Base-by-base conservation (phyloP, 768 basidiomycete species). In the Pleurotus cornucopiae region DNA sequence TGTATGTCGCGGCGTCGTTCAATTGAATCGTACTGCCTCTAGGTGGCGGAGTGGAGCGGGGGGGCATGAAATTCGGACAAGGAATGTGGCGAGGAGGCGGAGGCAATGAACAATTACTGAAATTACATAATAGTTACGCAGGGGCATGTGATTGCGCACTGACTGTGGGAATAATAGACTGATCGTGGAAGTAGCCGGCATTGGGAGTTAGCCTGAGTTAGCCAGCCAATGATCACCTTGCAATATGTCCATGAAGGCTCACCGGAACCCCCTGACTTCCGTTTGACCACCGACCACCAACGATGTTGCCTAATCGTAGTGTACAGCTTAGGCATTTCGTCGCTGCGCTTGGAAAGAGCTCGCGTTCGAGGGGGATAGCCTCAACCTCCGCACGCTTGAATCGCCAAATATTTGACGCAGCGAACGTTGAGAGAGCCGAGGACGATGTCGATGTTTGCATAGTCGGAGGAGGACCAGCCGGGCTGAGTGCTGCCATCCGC, bases 371-470 rank as follows among this genome's bases (percentile, higher is more conserved):
- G 67, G 47, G 72, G 63, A 39, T 70, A 70, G 45, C 71, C 69
- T 49, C 71, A 68, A 46, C 74, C 71, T 26, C 58, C 49, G 43
- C 37, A 38, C 47, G 54, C 26, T 14, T 46, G 12, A 45, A 40
- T 9, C 54, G 58, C 16, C 56, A 63, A 26, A 26, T 38, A 9
- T 78, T 76, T 67, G 79, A 89, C 64, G 81, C 86, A 0, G 69
- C 70, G 13, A 71, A 68, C n/a, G 76, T 94, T 14, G 91, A 97
- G 60, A 82, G 94, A 11, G 84, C 84, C n/a, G 81, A 86, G 43
- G 97, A 98, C 64, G 84, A 93, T 44, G 94, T 95, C 37, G 96
- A 99, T 64, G 94, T 98, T 37, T 96, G 94, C 69, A 98, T 99
- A 65, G 94, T 97, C 55, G 96, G 96, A 7, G 95, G 82, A 2